Percentiles rank a stretch among this genome's conserved stretches.
These are phyloP conservation scores for Verticillium nubilum DNA, from an alignment of 2,329 filamentous ascomycete species.

Conservation along the genomic window DNA sequence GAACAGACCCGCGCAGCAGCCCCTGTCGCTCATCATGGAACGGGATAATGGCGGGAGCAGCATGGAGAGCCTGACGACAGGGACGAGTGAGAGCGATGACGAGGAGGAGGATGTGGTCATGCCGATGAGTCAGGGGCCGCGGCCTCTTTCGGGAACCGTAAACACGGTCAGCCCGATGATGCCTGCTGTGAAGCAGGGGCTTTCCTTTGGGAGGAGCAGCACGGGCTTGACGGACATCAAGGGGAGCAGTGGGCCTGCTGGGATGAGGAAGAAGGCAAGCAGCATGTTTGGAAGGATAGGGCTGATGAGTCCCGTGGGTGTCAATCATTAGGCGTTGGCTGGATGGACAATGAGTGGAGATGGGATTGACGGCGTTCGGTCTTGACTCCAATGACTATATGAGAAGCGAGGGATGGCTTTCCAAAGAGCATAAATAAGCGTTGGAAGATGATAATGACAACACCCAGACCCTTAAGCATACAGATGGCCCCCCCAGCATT, in stretches of 20 bases:
- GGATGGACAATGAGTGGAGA: not conserved
- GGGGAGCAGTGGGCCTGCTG: not conserved
- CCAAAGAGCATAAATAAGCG: too few species aligned
- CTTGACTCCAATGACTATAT: too few species aligned
- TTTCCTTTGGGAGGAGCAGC: not conserved
- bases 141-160: conserved; percentile 4
- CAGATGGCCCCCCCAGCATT: too few species aligned
- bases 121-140: conserved; percentile 8
- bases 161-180: conserved; percentile 15
- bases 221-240: not conserved
- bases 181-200: not conserved
- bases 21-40: conserved; percentile 1
- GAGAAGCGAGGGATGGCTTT: too few species aligned
- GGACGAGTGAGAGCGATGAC: conserved; percentile 16
- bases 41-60: conserved; percentile 8
- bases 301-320: conserved; percentile 5
- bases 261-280: conserved; percentile 9
- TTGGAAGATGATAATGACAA: too few species aligned
- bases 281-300: conserved; percentile 10
- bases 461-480: too few species aligned
- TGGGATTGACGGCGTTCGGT: not conserved
- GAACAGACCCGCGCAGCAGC: not conserved
- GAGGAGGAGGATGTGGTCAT: conserved; percentile 14
- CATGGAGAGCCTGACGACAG: conserved; percentile 22
- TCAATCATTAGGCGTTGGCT: not conserved